These are phyloP conservation scores for Alternaria viburni DNA, from an alignment of 2,329 filamentous ascomycete genomes.

Conservation along the genomic window DNA sequence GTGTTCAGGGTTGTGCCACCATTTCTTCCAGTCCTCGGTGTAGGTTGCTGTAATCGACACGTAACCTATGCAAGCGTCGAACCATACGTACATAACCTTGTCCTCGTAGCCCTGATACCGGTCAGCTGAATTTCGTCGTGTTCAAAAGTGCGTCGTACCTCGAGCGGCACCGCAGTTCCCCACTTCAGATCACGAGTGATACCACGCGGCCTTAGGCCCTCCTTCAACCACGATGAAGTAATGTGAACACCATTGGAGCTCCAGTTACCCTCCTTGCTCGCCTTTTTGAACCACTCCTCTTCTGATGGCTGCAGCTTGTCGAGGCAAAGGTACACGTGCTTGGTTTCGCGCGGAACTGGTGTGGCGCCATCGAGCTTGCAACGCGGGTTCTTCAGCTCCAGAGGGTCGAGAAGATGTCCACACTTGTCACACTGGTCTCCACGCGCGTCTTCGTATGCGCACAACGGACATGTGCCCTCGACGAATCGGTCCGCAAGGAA, in stretches of 20 bases:
- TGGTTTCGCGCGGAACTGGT: slow-evolving; percentile 80
- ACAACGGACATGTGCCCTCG: slow-evolving; percentile 78
- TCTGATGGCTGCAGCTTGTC: slow-evolving; percentile 82
- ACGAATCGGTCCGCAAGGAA: slow-evolving; percentile 68
- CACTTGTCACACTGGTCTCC: slow-evolving; percentile 64
- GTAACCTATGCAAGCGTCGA: slow-evolving; percentile 92
- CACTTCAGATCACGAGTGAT: slow-evolving; percentile 94
- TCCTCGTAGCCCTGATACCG: slow-evolving; percentile 63
- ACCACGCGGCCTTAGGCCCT: slow-evolving; percentile 83
- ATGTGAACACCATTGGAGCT: slow-evolving; percentile 76
- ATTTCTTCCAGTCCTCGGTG: slow-evolving; percentile 87
- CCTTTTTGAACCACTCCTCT: slow-evolving; percentile 76
- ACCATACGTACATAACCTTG: slow-evolving; percentile 92
- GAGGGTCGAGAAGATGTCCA: slow-evolving; percentile 54
- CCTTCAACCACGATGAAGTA: slow-evolving; percentile 79
- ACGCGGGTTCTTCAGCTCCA: slow-evolving; percentile 64
- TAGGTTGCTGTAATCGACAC: slow-evolving; percentile 94
- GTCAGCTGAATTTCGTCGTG: slow-evolving; percentile 7
- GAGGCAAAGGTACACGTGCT: slow-evolving; percentile 87
- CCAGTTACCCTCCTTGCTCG: slow-evolving; percentile 78
- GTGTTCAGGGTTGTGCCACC: slow-evolving; percentile 90
- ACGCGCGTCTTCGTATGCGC: slow-evolving; percentile 60
- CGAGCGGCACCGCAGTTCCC: slow-evolving; percentile 71
- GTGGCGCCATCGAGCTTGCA: slow-evolving; percentile 90
- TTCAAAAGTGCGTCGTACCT: slow-evolving; percentile 25